phyloP scores from a whole-genome alignment of 2,329 filamentous ascomycete genomes.

The Botrytis byssoidea region DNA sequence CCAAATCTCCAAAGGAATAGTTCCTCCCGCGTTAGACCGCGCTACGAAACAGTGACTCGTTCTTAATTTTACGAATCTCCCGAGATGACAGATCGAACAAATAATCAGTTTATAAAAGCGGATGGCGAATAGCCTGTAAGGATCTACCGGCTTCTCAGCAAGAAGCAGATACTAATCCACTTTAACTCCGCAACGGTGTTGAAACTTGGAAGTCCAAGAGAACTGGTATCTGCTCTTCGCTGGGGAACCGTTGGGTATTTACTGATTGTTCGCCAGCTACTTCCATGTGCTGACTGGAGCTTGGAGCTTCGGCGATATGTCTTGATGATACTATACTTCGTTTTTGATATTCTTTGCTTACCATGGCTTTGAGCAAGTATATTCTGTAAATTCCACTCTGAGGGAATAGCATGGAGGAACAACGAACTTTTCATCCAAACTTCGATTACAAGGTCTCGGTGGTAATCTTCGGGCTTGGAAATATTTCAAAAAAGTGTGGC shows the following conservation, averaged over 20 bases:
- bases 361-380: neutral
- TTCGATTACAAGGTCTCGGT: conserved; percentile 53
- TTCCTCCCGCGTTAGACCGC: conserved; percentile 63
- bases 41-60: conserved; percentile 73
- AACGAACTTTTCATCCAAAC: neutral
- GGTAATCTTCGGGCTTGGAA: conserved; percentile 55
- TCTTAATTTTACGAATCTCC: conserved; percentile 68
- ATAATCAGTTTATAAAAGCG: conserved; percentile 34
- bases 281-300: too few relatives aligned
- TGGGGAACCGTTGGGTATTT: neutral
- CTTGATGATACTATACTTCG: too few relatives aligned
- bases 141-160: neutral
- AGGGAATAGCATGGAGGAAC: neutral
- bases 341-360: neutral
- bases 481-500: conserved; percentile 98
- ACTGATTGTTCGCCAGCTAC: neutral
- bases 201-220: neutral
- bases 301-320: neutral
- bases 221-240: neutral
- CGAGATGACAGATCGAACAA: conserved; percentile 45
- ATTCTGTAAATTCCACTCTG: too few relatives aligned
- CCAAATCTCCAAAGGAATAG: conserved; percentile 35
- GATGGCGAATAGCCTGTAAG: conserved; percentile 23
- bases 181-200: neutral
- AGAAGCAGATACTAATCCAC: neutral